These are phyloP conservation scores for Epithele typhae DNA, from an alignment of 768 basidiomycete species.

Conservation along the genomic window DNA sequence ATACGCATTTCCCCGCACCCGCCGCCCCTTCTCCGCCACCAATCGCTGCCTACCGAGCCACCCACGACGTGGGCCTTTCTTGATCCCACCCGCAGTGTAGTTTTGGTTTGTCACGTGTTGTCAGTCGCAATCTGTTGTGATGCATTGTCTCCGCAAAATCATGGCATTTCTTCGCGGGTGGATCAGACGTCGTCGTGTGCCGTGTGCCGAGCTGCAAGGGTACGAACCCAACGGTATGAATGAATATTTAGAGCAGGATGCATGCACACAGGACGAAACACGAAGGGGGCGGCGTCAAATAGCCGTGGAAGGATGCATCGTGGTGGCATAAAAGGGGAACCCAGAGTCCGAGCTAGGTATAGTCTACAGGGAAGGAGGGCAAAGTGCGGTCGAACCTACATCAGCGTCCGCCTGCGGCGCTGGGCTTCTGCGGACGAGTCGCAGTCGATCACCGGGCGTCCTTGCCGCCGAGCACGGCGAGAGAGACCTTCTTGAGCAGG, in stretches of 20 bases:
- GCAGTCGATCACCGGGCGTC: not conserved
- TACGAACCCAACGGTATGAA: no score
- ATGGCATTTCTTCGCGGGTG: not conserved
- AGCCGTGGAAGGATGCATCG: not conserved
- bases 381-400: no score
- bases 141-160: slow-evolving; percentile 18
- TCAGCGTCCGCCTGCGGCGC: no score
- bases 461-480: slow-evolving; percentile 38
- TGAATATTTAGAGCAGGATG: not conserved
- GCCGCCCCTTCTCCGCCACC: not conserved
- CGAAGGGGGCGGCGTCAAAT: not conserved
- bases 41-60: not conserved
- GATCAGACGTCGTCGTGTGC: not conserved
- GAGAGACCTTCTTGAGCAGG: slow-evolving; percentile 76
- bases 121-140: slow-evolving; percentile 23
- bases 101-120: slow-evolving; percentile 22
- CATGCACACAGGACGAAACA: not conserved
- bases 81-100: slow-evolving; percentile 10
- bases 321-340: no score
- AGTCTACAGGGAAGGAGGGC: no score
- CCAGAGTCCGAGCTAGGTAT: no score
- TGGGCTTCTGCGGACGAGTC: no score
- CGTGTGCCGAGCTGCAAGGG: not conserved
- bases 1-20: not conserved
- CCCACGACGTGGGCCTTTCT: not conserved